Conservation (phyloP, 345 rosid genomes). For the Noccaea caerulescens region DNA sequence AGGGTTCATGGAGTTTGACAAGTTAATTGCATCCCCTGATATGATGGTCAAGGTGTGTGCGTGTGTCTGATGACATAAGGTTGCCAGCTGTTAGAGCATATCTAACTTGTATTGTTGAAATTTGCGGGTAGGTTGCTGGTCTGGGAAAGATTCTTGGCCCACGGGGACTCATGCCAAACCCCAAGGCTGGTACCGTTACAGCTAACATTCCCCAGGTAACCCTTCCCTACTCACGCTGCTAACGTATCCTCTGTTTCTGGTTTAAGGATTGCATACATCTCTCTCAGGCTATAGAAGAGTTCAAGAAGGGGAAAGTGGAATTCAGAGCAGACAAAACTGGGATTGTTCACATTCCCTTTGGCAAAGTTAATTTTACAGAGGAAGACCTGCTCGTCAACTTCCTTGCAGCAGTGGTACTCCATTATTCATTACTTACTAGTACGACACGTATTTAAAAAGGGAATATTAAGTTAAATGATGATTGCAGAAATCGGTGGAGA, state of each 20-base stretch:
- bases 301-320: slow-evolving; percentile 94
- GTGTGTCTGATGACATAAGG: background rate
- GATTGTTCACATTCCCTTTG: slow-evolving; percentile 93
- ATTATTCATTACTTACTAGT: background rate
- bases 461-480: slow-evolving; percentile 8
- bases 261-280: slow-evolving; percentile 21
- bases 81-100: background rate
- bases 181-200: slow-evolving; percentile 96
- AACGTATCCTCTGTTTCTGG: slow-evolving; percentile 16
- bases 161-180: slow-evolving; percentile 99
- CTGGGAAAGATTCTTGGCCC: slow-evolving; percentile 98
- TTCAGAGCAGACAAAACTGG: slow-evolving; percentile 98
- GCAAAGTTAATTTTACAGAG: slow-evolving; percentile 71
- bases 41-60: slow-evolving; percentile 97
- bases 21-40: slow-evolving; percentile 96
- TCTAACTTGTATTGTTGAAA: slow-evolving; percentile 23
- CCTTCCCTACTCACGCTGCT: slow-evolving; percentile 4
- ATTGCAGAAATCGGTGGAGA: slow-evolving; percentile 87
- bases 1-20: slow-evolving; percentile 98
- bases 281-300: slow-evolving; percentile 89
- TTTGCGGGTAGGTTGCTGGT: slow-evolving; percentile 76
- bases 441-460: background rate
- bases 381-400: slow-evolving; percentile 86
- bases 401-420: slow-evolving; percentile 75
- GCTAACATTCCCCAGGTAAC: slow-evolving; percentile 86